These are phyloP conservation scores for Chytriomyces sp. DNA, from an alignment of 192 early-diverging fungal genomes.

Conservation along the genomic window DNA sequence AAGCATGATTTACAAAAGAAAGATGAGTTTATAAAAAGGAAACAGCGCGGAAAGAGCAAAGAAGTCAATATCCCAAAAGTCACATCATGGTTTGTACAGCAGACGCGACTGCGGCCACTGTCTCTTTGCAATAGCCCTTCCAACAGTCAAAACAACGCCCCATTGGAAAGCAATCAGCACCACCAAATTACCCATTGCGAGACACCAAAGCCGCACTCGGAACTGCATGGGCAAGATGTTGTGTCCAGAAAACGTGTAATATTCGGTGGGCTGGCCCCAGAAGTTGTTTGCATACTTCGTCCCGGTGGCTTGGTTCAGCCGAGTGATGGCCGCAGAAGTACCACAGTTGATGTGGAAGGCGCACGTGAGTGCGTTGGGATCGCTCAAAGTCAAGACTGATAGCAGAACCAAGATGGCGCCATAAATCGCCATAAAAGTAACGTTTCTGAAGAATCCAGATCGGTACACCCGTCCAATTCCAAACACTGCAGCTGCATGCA, in stretches of 20 bases:
- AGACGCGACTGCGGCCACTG: constrained; percentile 21
- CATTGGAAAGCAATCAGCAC: constrained; percentile 40
- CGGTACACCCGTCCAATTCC: constrained; percentile 77
- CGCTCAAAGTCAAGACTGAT: constrained; percentile 59
- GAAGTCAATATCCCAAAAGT: constrained; percentile 46
- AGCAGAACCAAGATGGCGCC: constrained; percentile 52
- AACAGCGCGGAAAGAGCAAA: background rate
- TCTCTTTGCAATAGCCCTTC: constrained; percentile 40
- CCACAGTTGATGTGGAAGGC: constrained; percentile 79
- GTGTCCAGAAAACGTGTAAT: constrained; percentile 70
- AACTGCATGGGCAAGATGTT: constrained; percentile 72
- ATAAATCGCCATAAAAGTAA: constrained; percentile 58
- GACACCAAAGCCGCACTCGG: constrained; percentile 63
- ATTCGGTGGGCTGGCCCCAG: constrained; percentile 46
- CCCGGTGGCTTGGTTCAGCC: constrained; percentile 32
- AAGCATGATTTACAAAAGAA: no score
- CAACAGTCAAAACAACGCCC: constrained; percentile 43
- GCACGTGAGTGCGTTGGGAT: constrained; percentile 67
- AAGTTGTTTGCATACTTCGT: constrained; percentile 48
- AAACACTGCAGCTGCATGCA: constrained; percentile 70
- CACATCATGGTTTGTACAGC: constrained; percentile 27
- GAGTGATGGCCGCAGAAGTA: constrained; percentile 50
- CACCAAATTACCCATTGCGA: constrained; percentile 40
- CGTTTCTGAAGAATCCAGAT: constrained; percentile 67
- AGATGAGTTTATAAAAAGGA: background rate